Percentiles rank a stretch among this genome's conserved stretches.
Evolutionary conservation across 768 basidiomycete species (phyloP).

Genomic region (Artomyces pyxidatus): DNA sequence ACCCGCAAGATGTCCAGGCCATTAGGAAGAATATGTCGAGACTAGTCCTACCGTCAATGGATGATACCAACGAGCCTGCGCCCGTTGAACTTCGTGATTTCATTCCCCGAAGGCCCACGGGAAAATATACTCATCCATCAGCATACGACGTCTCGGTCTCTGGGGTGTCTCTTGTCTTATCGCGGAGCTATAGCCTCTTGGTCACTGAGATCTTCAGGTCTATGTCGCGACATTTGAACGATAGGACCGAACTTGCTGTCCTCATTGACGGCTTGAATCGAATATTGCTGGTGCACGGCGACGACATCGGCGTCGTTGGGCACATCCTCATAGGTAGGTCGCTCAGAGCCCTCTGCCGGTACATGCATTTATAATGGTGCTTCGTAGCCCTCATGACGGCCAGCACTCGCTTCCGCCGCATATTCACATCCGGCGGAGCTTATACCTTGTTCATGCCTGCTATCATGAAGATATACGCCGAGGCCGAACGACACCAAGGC

Average conservation of each 20-base stretch:
- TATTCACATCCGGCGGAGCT: conserved; percentile 64
- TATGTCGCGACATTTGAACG: conserved; percentile 63
- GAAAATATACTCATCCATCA: not conserved
- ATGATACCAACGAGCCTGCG: conserved; percentile 3
- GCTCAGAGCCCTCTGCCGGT: not conserved
- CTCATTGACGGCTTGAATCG: conserved; percentile 66
- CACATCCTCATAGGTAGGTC: conserved; percentile 63
- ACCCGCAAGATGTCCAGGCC: conserved; percentile 58
- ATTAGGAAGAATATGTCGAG: conserved; percentile 57
- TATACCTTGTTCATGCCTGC: conserved; percentile 72
- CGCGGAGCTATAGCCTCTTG: conserved; percentile 61
- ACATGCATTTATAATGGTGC: not conserved
- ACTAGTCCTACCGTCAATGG: conserved; percentile 48
- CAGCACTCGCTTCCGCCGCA: conserved; percentile 65
- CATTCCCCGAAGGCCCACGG: conserved; percentile 6
- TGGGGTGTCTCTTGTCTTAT: conserved; percentile 51
- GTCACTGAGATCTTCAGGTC: conserved; percentile 64
- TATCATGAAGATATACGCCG: conserved; percentile 61
- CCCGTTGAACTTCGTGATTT: conserved; percentile 9
- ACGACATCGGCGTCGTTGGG: conserved; percentile 70
- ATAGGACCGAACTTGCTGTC: conserved; percentile 56
- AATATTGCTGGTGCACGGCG: conserved; percentile 57
- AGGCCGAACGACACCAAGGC: conserved; percentile 45
- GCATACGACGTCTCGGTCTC: conserved; percentile 17
- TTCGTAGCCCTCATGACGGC: conserved; percentile 61